These are phyloP conservation scores for Pyrenochaeta sp. DNA, from an alignment of 2,329 filamentous ascomycete genomes.

Conservation along the genomic window DNA sequence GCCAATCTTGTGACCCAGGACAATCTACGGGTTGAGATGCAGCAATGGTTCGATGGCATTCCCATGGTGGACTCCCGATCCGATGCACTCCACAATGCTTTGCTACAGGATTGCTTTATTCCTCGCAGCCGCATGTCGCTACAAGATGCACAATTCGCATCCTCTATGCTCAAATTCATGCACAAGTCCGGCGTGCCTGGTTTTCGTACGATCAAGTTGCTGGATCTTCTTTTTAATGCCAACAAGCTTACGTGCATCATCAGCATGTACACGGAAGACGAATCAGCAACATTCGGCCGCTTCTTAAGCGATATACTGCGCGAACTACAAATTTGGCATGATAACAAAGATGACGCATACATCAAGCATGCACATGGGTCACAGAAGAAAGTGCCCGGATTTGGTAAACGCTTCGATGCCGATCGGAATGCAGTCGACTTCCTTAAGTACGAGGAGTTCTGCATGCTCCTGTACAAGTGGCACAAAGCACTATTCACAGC, in stretches of 20 bases:
- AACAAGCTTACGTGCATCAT: constrained; percentile 83
- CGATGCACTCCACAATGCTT: constrained; percentile 70
- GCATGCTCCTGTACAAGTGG: constrained; percentile 87
- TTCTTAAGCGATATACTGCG: constrained; percentile 85
- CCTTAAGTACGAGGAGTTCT: constrained; percentile 86
- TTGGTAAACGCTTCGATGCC: constrained; percentile 75
- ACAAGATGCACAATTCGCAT: constrained; percentile 87
- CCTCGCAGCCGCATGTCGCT: constrained; percentile 85
- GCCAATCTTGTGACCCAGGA: constrained; percentile 61
- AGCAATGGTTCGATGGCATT: constrained; percentile 77
- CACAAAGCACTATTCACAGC: constrained; percentile 83
- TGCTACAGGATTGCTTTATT: constrained; percentile 92
- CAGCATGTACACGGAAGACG: constrained; percentile 87
- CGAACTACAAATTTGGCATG: constrained; percentile 86
- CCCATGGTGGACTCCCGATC: constrained; percentile 66
- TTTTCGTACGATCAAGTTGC: constrained; percentile 84
- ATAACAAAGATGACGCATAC: constrained; percentile 72
- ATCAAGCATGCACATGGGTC: constrained; percentile 81
- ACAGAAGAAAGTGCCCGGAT: constrained; percentile 75
- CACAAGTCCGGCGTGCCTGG: constrained; percentile 85
- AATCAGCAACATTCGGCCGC: constrained; percentile 90
- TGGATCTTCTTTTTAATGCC: constrained; percentile 84
- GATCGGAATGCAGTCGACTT: constrained; percentile 75
- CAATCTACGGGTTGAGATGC: constrained; percentile 77
- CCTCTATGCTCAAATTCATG: constrained; percentile 84